Conservation (phyloP, 1,284 basidiomycete genomes). For the Ustilago nuda region DNA sequence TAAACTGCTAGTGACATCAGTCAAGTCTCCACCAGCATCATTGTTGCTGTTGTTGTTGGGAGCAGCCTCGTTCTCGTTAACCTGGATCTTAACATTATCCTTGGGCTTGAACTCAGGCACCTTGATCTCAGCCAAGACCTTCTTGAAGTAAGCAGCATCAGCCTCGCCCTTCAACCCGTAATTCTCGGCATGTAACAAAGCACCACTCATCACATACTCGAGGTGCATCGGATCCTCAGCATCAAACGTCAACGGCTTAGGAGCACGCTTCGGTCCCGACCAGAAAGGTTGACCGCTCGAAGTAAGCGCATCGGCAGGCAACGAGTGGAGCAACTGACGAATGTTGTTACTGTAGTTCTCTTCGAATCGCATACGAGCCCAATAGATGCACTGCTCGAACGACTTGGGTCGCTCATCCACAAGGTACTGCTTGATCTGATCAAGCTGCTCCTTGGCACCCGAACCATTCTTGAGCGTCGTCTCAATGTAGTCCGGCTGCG, state of each 20-base stretch:
- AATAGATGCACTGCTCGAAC: conserved; percentile 96
- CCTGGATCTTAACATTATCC: conserved; percentile 92
- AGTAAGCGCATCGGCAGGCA: conserved; percentile 91
- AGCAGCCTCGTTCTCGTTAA: conserved; percentile 89
- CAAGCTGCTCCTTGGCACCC: conserved; percentile 75
- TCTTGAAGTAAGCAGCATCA: conserved; percentile 83
- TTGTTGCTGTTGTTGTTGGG: conserved; percentile 73
- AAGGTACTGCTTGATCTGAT: conserved; percentile 89
- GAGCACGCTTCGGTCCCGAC: conserved; percentile 92
- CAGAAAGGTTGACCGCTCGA: conserved; percentile 84
- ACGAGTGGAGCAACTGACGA: conserved; percentile 88
- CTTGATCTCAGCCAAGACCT: conserved; percentile 83
- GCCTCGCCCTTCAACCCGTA: conserved; percentile 93
- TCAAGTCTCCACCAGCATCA: conserved; percentile 49
- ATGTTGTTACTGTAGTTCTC: conserved; percentile 94
- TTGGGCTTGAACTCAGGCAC: conserved; percentile 94
- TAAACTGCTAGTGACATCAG: conserved; percentile 62
- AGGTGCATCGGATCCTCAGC: conserved; percentile 81
- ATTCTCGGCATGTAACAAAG: conserved; percentile 97
- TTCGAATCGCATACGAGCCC: conserved; percentile 97
- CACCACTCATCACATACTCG: conserved; percentile 89
- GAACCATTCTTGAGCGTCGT: conserved; percentile 81
- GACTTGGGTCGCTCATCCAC: conserved; percentile 92
- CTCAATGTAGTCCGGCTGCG: conserved; percentile 95
- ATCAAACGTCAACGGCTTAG: conserved; percentile 89